These are phyloP conservation scores for Cercis canadensis DNA, from an alignment of 306 rosid species.

Conservation along the genomic window DNA sequence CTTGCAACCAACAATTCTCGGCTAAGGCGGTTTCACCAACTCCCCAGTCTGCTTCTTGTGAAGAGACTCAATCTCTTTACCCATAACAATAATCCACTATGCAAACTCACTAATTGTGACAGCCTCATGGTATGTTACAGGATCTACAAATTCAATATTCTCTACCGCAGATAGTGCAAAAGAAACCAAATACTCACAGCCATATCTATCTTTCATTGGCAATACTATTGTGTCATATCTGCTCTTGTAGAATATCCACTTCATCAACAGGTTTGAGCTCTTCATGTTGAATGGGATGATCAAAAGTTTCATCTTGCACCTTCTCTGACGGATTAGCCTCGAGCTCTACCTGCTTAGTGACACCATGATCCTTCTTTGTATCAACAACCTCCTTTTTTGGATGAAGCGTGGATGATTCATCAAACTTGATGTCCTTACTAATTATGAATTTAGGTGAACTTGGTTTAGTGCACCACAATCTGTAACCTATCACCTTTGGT, in stretches of 20 bases:
- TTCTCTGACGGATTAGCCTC: neutral
- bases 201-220: neutral
- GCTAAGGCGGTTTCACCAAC: neutral
- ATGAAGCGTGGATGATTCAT: slow-evolving; percentile 1
- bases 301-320: neutral
- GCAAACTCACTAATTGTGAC: neutral
- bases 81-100: neutral
- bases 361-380: neutral
- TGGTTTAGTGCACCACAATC: neutral
- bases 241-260: neutral
- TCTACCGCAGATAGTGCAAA: neutral
- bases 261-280: neutral
- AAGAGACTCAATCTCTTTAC: neutral
- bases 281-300: neutral
- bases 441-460: neutral
- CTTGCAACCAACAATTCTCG: neutral
- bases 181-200: neutral
- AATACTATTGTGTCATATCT: neutral
- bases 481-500: neutral
- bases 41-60: neutral
- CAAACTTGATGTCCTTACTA: neutral
- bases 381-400: neutral
- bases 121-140: neutral
- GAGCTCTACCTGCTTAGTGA: neutral
- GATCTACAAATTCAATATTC: neutral